Conservation (phyloP, 192 early-diverging fungal genomes). For the Blastocladiella britannica region DNA sequence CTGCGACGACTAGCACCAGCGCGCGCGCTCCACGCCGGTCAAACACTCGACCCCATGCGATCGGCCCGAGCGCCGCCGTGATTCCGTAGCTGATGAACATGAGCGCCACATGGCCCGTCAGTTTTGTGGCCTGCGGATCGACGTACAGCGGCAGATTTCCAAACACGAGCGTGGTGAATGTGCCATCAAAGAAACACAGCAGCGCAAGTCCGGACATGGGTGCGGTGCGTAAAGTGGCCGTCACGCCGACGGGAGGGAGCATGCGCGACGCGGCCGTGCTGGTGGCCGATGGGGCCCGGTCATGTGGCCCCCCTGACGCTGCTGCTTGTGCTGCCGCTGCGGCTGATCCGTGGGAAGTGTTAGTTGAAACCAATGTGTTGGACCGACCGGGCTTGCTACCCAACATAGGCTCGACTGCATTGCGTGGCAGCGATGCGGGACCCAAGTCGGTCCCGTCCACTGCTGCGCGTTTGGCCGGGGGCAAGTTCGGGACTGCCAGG, state of each 20-base stretch:
- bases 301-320: not conserved
- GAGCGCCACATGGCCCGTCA: not conserved
- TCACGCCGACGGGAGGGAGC: no score
- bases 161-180: not conserved
- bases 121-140: not conserved
- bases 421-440: not conserved
- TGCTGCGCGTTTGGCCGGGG: not conserved
- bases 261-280: not conserved
- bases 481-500: not conserved
- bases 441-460: not conserved
- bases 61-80: not conserved
- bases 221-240: no score
- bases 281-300: not conserved
- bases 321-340: not conserved
- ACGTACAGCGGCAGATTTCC: not conserved
- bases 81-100: not conserved
- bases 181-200: not conserved
- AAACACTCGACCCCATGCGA: not conserved
- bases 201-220: no score
- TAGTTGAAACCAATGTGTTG: no score
- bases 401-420: not conserved
- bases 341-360: no score
- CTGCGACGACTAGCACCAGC: no score
- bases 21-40: not conserved
- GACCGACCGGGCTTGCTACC: no score